Evolutionary conservation across 768 basidiomycete genomes (phyloP).

Genomic region (Stropharia rugosoannulata): DNA sequence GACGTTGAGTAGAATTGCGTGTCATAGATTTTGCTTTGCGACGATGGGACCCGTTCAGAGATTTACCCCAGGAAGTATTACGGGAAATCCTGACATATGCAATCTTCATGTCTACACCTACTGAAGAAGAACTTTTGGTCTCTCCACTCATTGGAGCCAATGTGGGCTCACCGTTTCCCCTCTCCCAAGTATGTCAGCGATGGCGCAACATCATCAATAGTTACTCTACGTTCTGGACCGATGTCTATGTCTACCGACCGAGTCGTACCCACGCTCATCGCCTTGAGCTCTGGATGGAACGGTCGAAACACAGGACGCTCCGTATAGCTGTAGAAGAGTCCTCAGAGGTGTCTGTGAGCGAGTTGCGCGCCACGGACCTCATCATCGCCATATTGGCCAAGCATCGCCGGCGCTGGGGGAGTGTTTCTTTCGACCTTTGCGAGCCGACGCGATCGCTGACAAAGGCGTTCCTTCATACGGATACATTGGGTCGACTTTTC

Average conservation of each 20-base stretch:
- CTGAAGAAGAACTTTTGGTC: not conserved
- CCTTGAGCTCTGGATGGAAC: conserved; percentile 7
- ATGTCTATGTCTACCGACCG: conserved; percentile 9
- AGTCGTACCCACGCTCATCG: conserved; percentile 7
- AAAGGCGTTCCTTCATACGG: too few relatives aligned
- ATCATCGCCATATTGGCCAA: conserved; percentile 2
- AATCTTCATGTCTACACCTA: not conserved
- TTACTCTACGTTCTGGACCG: conserved; percentile 11
- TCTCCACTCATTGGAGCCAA: conserved; percentile 1
- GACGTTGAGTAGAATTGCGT: too few relatives aligned
- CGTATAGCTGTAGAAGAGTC: conserved; percentile 7
- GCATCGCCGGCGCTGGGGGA: not conserved
- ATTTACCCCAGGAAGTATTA: not conserved
- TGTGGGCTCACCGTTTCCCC: conserved; percentile 6
- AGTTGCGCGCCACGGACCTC: not conserved
- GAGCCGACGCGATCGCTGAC: too few relatives aligned
- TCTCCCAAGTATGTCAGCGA: conserved; percentile 13
- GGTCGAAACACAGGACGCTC: not conserved
- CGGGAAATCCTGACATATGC: not conserved
- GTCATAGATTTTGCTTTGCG: too few relatives aligned
- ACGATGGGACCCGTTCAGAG: too few relatives aligned
- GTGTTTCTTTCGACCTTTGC: too few relatives aligned
- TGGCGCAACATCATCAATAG: conserved; percentile 12
- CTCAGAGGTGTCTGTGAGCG: not conserved
- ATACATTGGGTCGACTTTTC: too few relatives aligned